Evolutionary conservation across 306 rosid genomes (phyloP).

Genomic region (Casuarina glauca): DNA sequence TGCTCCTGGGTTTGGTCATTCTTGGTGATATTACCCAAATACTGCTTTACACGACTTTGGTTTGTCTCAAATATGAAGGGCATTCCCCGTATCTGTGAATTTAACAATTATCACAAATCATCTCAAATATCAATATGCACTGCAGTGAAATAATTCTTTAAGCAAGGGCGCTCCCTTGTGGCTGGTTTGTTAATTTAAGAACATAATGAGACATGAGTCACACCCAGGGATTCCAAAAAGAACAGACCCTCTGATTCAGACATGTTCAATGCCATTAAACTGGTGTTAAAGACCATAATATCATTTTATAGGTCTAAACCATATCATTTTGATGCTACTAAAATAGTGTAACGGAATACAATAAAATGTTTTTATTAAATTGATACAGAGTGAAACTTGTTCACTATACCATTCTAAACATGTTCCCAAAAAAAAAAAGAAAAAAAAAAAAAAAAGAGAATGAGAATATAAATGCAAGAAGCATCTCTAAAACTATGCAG

Average conservation of each 20-base stretch:
- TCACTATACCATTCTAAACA: neutral
- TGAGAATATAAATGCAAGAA: neutral
- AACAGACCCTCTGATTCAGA: neutral
- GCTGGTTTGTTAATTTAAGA: neutral
- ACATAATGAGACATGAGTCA: neutral
- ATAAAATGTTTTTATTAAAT: neutral
- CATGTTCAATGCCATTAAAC: neutral
- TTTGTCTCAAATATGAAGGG: slow-evolving; percentile 73
- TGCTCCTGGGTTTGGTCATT: slow-evolving; percentile 32
- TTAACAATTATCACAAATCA: slow-evolving; percentile 24
- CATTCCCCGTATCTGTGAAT: slow-evolving; percentile 75
- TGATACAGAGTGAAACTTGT: neutral
- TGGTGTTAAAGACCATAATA: neutral
- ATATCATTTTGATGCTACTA: neutral
- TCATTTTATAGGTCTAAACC: neutral
- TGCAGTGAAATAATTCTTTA: neutral
- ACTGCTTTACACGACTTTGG: slow-evolving; percentile 56
- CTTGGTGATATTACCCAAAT: slow-evolving; percentile 47
- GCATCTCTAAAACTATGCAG: neutral
- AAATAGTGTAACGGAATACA: neutral
- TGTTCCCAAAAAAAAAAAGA: neutral
- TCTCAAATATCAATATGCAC: slow-evolving; percentile 4
- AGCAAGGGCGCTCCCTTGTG: neutral
- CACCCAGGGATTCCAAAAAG: neutral
- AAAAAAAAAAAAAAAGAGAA: neutral